Evolutionary conservation across 495 filamentous ascomycete genomes (phyloP).

Genomic region (Penicillium manginii): DNA sequence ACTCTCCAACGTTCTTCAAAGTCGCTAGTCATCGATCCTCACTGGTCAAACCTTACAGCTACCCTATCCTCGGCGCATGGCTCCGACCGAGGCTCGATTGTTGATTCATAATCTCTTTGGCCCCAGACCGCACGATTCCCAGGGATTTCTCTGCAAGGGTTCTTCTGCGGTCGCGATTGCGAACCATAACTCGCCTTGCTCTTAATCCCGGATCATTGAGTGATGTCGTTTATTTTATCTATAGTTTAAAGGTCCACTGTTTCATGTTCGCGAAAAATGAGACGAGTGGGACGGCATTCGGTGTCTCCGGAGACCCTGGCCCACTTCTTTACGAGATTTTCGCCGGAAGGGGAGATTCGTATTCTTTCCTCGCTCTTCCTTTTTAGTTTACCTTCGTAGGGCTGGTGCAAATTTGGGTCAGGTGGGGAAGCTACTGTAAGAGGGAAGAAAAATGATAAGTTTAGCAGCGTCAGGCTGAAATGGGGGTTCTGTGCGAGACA

Average conservation of each 20-base stretch:
- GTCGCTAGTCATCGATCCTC: neutral
- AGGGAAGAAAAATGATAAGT: neutral
- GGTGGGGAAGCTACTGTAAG: neutral
- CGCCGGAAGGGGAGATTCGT: slow-evolving; percentile 1
- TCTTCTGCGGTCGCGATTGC: neutral
- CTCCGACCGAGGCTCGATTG: neutral
- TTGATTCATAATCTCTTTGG: neutral
- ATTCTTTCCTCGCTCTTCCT: neutral
- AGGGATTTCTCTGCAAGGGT: neutral
- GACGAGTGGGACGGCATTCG: slow-evolving; percentile 1
- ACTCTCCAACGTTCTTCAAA: neutral
- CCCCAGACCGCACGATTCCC: neutral
- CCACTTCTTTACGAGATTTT: slow-evolving; percentile 2
- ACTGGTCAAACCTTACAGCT: neutral
- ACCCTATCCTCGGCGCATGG: neutral
- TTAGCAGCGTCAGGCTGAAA: neutral
- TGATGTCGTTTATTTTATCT: slow-evolving; percentile 5
- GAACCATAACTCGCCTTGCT: too few relatives aligned
- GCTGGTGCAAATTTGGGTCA: neutral
- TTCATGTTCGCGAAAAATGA: slow-evolving; percentile 1
- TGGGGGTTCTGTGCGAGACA: slow-evolving; percentile 1
- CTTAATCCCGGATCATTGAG: neutral
- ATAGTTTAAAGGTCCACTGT: neutral
- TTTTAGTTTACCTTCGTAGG: neutral
- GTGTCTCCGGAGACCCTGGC: neutral